Percentiles rank a stretch among this genome's conserved stretches.
Conservation (phyloP, 495 filamentous ascomycete species). For the Cudoniella acicularis region DNA sequence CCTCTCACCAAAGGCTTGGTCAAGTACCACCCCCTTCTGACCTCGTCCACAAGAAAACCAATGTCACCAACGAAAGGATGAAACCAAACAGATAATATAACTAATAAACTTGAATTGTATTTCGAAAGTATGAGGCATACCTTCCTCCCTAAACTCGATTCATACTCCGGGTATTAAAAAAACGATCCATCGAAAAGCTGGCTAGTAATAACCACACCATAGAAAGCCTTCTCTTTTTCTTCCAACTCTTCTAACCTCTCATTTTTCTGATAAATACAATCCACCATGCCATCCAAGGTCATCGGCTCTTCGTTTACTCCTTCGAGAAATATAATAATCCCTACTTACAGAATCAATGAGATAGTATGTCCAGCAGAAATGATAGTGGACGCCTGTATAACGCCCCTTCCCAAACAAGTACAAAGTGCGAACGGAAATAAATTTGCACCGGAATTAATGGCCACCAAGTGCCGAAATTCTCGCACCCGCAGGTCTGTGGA, state of each 20-base stretch:
- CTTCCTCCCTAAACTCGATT: not conserved
- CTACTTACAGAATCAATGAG: slow-evolving; percentile 3
- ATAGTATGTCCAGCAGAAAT: not conserved
- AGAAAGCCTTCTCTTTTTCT: not conserved
- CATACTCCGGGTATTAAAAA: slow-evolving; percentile 15
- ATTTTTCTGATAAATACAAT: not conserved
- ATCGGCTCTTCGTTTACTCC: not conserved
- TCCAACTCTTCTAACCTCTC: not conserved
- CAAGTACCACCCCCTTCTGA: too few relatives aligned
- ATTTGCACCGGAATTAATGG: slow-evolving; percentile 11
- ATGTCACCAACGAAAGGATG: too few relatives aligned
- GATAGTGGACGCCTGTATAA: not conserved
- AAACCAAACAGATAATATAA: not conserved
- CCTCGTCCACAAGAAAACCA: too few relatives aligned
- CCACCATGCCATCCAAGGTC: not conserved
- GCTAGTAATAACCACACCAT: not conserved
- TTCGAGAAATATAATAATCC: not conserved
- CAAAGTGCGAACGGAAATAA: not conserved
- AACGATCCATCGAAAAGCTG: not conserved
- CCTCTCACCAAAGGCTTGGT: too few relatives aligned
- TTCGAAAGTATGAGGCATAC: not conserved
- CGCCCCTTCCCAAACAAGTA: not conserved
- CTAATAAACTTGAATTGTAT: not conserved
- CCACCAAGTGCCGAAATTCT: slow-evolving; percentile 54
- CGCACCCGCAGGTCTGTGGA: slow-evolving; percentile 53